Evolutionary conservation across 2,329 filamentous ascomycete genomes (phyloP), one percentile per base, ranked within the genome.

Genomic region (Cytospora piceicola): DNA sequence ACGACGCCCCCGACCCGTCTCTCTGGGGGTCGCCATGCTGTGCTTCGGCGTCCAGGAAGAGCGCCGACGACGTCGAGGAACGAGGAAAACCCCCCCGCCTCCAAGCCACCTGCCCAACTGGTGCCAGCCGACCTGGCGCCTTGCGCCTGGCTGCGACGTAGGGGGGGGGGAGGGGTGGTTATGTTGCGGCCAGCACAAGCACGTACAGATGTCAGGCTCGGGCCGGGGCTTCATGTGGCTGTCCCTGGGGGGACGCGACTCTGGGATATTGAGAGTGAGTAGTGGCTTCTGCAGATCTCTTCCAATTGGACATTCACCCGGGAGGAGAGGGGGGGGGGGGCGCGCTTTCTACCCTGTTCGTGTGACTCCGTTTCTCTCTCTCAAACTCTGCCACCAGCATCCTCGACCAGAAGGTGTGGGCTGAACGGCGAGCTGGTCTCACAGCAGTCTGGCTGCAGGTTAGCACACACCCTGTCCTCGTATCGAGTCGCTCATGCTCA

Each of bases 81-180:
- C 27, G 27, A 29, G 27, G 5, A 29, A 29, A n/a, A n/a, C n/a
- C n/a, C n/a, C 46, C 60, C 67, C 46, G 64, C 67, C 46, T 64
- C n/a, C n/a, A n/a, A 68, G 64, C 64, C 67, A n/a, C 56, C 56
- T 67, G 42, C 64, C 67, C 36, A 68, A 61, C 60, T 68, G 67
- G 67, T 61, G 67, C 64, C 57, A 39, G 22, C 46, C n/a, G 53
- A 67, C 60, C 54, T 64, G 27, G 17, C 7, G 32, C 22, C 49
- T 22, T 54, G 57, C 20, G 67, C 64, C 52, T 67, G 67, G 67
- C 52, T 67, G 67, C 27, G 34, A 24, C 34, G 64, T 61, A 1
- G 34, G 17, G 24, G 61, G 34, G 20, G 15, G n/a, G 42, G 36
- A 61, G 39, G 67, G 64, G 60, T 68, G 64, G n/a, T n/a, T n/a